Evolutionary conservation across 106 monocot species (phyloP), one percentile per base, ranked within the genome.

Genomic region (Cymbidium sinense): DNA sequence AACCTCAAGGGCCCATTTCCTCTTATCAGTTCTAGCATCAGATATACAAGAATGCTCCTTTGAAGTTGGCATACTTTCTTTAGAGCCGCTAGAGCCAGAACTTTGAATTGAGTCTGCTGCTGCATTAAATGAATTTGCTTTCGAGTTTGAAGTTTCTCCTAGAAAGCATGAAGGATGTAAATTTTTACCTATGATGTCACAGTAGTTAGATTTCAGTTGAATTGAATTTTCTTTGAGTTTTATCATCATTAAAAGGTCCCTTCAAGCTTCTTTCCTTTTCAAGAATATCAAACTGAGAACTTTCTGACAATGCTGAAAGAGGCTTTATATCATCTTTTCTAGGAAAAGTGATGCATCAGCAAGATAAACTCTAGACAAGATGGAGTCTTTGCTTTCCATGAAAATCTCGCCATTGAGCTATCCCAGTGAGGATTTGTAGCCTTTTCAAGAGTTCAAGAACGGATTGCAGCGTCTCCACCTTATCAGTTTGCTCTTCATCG

Each of bases 281-380:
- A 21, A 77, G 29, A 61, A 74, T 74, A 74, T 37, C 77, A 47
- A 73, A 44, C 74, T 67, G 39, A 34, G 77, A 75, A 77, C 34
- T 71, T 83, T 70, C 91, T 76, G 70, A 54, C 64, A 89, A 41
- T 69, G 70, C 77, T 82, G 96, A 96, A 18, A 96, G 84, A 62
- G 96, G 96, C 65, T 88, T 89, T 28, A 96, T 89, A 79, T 87
- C 88, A 78, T 90, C 85, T 70, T 86, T 94, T 76, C 93, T 91
- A 21, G 96, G 96, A 94, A 88, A 69, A 96, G 82, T 76, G 96
- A 96, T 34, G 83, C 81, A 82, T 96, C 96, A 73, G 96, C 96
- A 77, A 96, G 71, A 91, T 91, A 96, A 81, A 96, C 83, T 86
- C 96, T 91, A 67, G 93, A 94, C 5, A 96, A 75, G 81, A 96